phyloP scores from a whole-genome alignment of 768 basidiomycete genomes.

The Russula sp. region DNA sequence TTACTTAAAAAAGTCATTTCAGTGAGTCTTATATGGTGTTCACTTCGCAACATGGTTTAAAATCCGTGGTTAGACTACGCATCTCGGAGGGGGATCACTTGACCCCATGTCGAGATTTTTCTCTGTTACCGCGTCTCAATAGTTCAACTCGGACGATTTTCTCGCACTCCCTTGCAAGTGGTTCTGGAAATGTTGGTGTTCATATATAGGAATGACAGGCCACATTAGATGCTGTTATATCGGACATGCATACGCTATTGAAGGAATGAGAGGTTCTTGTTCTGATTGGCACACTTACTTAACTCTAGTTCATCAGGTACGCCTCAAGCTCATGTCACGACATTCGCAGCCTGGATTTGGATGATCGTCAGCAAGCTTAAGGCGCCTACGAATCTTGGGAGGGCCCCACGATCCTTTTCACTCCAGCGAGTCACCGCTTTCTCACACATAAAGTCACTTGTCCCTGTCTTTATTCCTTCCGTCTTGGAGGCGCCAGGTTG shows the following conservation, averaged over 20 bases:
- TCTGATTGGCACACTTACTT: not conserved
- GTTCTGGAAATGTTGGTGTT: not conserved
- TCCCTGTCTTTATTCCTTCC: not conserved
- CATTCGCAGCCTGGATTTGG: slow-evolving; percentile 1
- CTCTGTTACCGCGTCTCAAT: not conserved
- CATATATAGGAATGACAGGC: not conserved
- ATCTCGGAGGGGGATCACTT: slow-evolving; percentile 10
- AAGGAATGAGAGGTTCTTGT: not conserved
- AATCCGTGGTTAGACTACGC: not conserved
- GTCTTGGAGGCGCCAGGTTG: not conserved
- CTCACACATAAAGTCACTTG: not conserved
- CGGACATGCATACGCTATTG: slow-evolving; percentile 6
- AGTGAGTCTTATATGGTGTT: not conserved
- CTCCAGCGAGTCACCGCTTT: slow-evolving; percentile 8
- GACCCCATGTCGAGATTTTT: slow-evolving; percentile 13
- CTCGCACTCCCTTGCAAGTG: not conserved
- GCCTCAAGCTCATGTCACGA: not conserved
- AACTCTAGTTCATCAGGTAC: not conserved
- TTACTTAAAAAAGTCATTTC: not conserved
- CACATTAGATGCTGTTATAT: slow-evolving; percentile 2
- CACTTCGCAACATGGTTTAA: not conserved
- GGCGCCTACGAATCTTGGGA: not conserved
- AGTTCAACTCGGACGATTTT: not conserved
- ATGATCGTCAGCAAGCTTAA: not conserved
- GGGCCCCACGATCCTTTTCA: not conserved